Evolutionary conservation across 805 yeast species (phyloP).

Genomic region (Wickerhamiella sorbophila): DNA sequence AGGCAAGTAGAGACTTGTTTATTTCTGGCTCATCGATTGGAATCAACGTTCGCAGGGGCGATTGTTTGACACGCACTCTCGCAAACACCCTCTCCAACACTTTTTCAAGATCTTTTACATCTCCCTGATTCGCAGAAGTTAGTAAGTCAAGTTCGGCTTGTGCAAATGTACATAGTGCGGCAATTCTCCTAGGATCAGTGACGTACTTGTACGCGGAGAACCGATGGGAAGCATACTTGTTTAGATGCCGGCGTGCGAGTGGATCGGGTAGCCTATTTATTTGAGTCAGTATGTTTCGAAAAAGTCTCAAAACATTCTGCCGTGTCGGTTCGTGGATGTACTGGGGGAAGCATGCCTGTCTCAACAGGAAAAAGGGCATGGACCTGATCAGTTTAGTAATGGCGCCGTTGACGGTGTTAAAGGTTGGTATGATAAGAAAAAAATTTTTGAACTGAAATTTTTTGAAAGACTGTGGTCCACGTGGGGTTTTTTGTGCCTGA

Average conservation of each 20-base stretch:
- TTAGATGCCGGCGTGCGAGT: background rate
- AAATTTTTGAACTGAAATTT: too few species aligned
- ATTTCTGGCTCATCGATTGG: background rate
- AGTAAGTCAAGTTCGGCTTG: conserved; percentile 7
- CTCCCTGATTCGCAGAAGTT: conserved; percentile 5
- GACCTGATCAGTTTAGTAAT: too few species aligned
- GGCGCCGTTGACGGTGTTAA: too few species aligned
- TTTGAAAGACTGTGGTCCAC: too few species aligned
- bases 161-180: conserved; percentile 11
- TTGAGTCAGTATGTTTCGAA: background rate
- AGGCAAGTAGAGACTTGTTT: conserved; percentile 6
- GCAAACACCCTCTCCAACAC: conserved; percentile 12
- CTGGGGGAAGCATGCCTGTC: conserved; percentile 1
- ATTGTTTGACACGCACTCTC: conserved; percentile 8
- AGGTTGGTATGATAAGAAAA: too few species aligned
- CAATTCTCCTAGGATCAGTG: conserved; percentile 7
- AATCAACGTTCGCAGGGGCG: conserved; percentile 10
- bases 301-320: background rate
- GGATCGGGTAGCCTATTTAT: background rate
- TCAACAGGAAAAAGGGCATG: background rate
- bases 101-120: conserved; percentile 6
- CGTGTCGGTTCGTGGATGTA: conserved; percentile 2
- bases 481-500: too few species aligned
- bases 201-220: conserved; percentile 15
- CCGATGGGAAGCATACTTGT: background rate